Base-by-base conservation (phyloP, 345 rosid species). In the Odontarrhena argentea region DNA sequence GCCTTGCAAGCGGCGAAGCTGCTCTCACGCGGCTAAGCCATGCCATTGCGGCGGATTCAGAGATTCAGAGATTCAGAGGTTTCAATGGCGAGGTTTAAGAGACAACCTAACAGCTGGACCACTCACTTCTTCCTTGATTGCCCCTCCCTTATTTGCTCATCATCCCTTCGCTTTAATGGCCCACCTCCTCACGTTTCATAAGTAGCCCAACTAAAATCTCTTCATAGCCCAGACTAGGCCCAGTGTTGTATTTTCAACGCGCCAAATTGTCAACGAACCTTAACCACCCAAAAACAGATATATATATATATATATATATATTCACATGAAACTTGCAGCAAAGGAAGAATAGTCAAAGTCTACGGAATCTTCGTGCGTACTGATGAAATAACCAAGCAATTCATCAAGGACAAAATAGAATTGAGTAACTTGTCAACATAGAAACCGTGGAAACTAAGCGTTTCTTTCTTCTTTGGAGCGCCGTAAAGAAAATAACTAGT, bases 21-120 rank as follows among this genome's bases (percentile, higher is more conserved):
- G 71, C 57, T 76, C 80, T 71, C 12, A 79, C 63, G 56, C 82
- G 82, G 76, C 76, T 80, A 49, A 88, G 80, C 76, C 81, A 77
- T 62, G 86, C 77, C 96, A 88, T 88, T 68, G 55, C 52, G 63
- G 62, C 59, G 74, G 73, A 64, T 51, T 48, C 25, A n/a, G 60
- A 44, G 75, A 70, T 68, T 18, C 22, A 63, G 43, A 67, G 70
- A n/a, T n/a, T n/a, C n/a, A 42, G 37, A 28, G 32, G 32, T 28
- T 28, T 28, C 32, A 37, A 55, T 25, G 30, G 46, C 15, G 77
- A 69, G 86, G 85, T 79, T 85, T 82, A 43, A 57, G 65, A 43
- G 52, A 55, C 47, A 51, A 49, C 15, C 35, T 40, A 8, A 62
- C 75, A 54, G 67, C 63, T 73, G 67, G 3, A n/a, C 38, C 32